Conservation (phyloP, 352 stramenopile genomes). For the Globisporangium nodosum region DNA sequence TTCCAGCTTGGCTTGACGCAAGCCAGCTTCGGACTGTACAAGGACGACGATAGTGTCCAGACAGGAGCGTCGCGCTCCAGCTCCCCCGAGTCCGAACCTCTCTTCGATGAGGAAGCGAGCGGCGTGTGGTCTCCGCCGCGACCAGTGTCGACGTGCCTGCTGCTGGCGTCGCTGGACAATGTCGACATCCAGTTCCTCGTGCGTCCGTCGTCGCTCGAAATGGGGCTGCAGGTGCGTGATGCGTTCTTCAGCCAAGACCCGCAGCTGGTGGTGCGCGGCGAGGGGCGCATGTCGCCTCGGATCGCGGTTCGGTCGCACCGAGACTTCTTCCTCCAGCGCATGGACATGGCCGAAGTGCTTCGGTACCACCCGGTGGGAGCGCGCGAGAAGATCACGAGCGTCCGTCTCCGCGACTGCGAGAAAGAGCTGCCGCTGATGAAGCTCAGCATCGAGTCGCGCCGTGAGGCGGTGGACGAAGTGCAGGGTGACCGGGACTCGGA, state of each 20-base stretch:
- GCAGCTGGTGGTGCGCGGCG: neutral
- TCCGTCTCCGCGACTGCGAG: constrained; percentile 64
- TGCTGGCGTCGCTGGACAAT: constrained; percentile 45
- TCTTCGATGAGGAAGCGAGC: neutral
- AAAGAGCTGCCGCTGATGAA: constrained; percentile 62
- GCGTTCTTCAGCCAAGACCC: constrained; percentile 53
- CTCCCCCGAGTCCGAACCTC: constrained; percentile 1
- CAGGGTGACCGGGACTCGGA: constrained; percentile 11
- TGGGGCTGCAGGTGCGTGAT: constrained; percentile 64
- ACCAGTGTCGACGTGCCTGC: constrained; percentile 4
- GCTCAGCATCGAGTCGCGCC: constrained; percentile 44
- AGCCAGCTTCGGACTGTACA: constrained; percentile 44
- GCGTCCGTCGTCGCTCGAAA: constrained; percentile 52
- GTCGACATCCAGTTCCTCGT: constrained; percentile 73
- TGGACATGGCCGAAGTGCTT: constrained; percentile 69
- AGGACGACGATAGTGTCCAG: constrained; percentile 22
- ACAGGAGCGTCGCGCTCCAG: neutral
- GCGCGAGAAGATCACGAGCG: constrained; percentile 66
- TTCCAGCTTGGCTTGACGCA: constrained; percentile 59
- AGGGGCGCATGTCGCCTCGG: neutral
- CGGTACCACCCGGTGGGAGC: constrained; percentile 52
- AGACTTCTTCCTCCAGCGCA: constrained; percentile 66
- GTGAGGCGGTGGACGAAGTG: constrained; percentile 11
- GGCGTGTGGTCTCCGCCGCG: constrained; percentile 1
- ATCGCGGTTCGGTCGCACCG: constrained; percentile 7